phyloP scores from a whole-genome alignment of 1,284 basidiomycete species.

The Sanghuangporus weigelae region DNA sequence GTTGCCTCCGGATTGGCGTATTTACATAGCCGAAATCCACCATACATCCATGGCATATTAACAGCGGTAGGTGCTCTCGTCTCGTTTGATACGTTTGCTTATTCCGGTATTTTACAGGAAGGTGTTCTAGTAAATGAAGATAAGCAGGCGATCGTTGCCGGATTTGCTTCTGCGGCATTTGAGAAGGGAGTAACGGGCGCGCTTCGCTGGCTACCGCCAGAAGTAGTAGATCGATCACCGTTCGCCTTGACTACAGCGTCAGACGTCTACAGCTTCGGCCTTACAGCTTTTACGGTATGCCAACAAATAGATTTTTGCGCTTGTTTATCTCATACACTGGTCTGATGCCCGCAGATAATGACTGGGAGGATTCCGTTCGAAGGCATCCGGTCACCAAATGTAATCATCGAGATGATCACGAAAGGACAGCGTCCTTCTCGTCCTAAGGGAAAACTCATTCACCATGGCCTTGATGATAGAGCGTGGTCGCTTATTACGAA shows the following conservation, averaged over 20 bases:
- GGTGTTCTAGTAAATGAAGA: slow-evolving; percentile 10
- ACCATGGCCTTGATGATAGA: slow-evolving; percentile 13
- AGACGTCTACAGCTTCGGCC: slow-evolving; percentile 16
- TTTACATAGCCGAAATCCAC: slow-evolving; percentile 10
- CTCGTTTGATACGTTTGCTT: neutral
- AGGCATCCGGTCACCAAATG: neutral
- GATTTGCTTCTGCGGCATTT: slow-evolving; percentile 14
- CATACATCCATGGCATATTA: slow-evolving; percentile 14
- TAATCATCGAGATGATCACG: slow-evolving; percentile 1
- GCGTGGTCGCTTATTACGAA: slow-evolving; percentile 9
- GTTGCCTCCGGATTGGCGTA: slow-evolving; percentile 12
- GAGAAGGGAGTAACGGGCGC: slow-evolving; percentile 2
- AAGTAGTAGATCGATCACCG: neutral
- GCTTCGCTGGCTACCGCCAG: slow-evolving; percentile 11
- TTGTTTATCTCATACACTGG: neutral
- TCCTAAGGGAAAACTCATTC: slow-evolving; percentile 1
- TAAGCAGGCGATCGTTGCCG: slow-evolving; percentile 7
- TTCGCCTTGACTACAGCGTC: neutral
- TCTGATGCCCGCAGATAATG: slow-evolving; percentile 4
- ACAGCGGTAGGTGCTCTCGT: slow-evolving; percentile 1
- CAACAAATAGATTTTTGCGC: neutral
- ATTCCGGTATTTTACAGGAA: neutral
- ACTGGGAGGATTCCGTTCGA: slow-evolving; percentile 6
- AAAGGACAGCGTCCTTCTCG: slow-evolving; percentile 5
- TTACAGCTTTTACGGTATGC: slow-evolving; percentile 8